Evolutionary conservation across 441 rosid genomes (phyloP), one percentile per base, ranked within the genome.

Genomic region (Macaranga tanarius): DNA sequence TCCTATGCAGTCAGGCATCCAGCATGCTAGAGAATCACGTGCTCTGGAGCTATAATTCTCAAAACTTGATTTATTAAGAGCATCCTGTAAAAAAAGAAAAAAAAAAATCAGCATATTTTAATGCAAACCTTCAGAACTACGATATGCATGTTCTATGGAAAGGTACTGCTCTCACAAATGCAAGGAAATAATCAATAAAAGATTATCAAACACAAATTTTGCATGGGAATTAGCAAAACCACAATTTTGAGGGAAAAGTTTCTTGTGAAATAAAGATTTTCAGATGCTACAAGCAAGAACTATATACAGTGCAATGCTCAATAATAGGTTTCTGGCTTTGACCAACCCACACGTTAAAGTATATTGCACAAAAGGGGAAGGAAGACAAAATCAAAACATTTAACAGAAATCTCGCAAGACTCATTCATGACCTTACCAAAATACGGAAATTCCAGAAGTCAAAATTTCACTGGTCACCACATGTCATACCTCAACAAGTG

Each of bases 1-100:
- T 70, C 99, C 99, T 76, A 93, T 85, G 85, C 92, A 82, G 84
- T 95, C 99, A 75, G 98, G 92, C 79, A 82, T 86, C 99, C 99
- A 95, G 69, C 89, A 80, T 70, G 98, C 84, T 60, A 95, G 84
- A 48, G 99, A 93, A 83, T 93, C 97, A 70, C 97, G 96, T 56
- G 86, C 87, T 80, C 90, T 87, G 72, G 98, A 86, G 84, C 90
- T 90, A 74, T 92, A 95, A 74, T 73, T 82, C 80, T 90, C 98
- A 82, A 92, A 95, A 81, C 64, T 93, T 76, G 98, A 90, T 82
- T 88, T 90, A 81, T 81, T 86, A 59, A 93, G 89, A 81, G 97
- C 94, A 87, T 93, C 97, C 99, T 95, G 92, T 76, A 70, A 31
- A 65, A 79, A 3, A 65, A 65, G 62, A 65, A 42, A 42, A 42